A percentile compares a stretch with the other conserved stretches of the same genome.
Conservation (phyloP, 345 rosid genomes). For the Tarenaya hassleriana region DNA sequence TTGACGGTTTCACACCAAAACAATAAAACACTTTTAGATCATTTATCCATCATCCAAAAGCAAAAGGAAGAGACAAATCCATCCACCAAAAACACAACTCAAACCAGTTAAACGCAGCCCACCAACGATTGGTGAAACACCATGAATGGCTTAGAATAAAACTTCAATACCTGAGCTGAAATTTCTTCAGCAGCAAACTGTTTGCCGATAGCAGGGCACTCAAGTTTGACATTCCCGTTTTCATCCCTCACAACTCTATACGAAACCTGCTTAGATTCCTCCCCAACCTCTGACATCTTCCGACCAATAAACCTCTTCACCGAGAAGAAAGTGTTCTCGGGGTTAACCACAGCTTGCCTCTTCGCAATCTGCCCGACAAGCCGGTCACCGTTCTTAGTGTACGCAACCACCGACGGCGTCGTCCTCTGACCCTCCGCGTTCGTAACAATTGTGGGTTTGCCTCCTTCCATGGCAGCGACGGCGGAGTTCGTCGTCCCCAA, state of each 20-base stretch:
- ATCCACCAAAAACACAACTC: not conserved
- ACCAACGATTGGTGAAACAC: not conserved
- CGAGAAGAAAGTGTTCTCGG: conserved; percentile 94
- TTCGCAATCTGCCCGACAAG: conserved; percentile 98
- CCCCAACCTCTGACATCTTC: conserved; percentile 92
- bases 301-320: conserved; percentile 98
- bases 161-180: conserved; percentile 77
- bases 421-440: conserved; percentile 98
- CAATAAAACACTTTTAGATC: not conserved
- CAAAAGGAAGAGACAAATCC: not conserved
- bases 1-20: no score
- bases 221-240: conserved; percentile 88
- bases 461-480: conserved; percentile 99
- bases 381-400: conserved; percentile 78
- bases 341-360: conserved; percentile 96
- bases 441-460: conserved; percentile 91
- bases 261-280: conserved; percentile 91
- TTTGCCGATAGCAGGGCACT: conserved; percentile 86
- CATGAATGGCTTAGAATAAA: not conserved
- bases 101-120: not conserved
- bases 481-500: conserved; percentile 96
- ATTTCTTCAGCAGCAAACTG: conserved; percentile 97
- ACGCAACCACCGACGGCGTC: conserved; percentile 95
- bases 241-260: conserved; percentile 83
- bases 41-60: not conserved